Base-by-base conservation (phyloP, 345 rosid genomes). In the Salix suchowensis region DNA sequence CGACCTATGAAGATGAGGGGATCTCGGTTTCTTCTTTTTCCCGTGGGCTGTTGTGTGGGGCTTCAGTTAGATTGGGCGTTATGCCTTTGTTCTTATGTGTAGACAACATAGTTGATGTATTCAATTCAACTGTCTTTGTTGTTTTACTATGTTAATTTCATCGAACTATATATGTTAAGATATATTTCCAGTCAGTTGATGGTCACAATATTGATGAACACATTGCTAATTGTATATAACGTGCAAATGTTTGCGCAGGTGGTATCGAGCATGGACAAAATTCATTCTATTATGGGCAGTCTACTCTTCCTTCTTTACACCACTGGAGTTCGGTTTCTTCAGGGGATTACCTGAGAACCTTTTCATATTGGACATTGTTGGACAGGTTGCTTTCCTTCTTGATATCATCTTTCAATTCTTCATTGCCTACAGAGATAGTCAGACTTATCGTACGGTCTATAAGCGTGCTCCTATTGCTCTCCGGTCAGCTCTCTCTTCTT, bases 311-410 rank as follows among this genome's bases (percentile, higher is more conserved):
- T 88, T 88, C 86, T 91, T 91, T 77, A 93, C 98, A 60, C 98
- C 98, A 1, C 26, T 93, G 88, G 97, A 93, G 88, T 93, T 93
- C 23, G 98, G 93, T 4, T 93, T 93, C 88, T 93, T 89, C 83
- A 85, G 93, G 24, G 98, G 97, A 72, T 83, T 93, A 23, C 94
- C 94, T 40, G 76, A 85, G 73, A 86, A 85, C 67, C 92, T 93
- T 70, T 89, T 89, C 72, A 68, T 91, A 46, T 82, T 91, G 46
- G 98, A 93, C 86, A 88, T 93, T 48, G 89, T 74, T 52, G 97
- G 98, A 50, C 97, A 93, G 77, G 4, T 90, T 8, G 97, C 93
- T 71, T 91, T 93, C 85, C 87, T 93, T 67, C 2, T 93, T 3
- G 98, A 91, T 78, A 93, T 93, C 67, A 42, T 82, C 77, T 73